Evolutionary conservation across 116 monocot species (phyloP), one percentile per base, ranked within the genome.

Genomic region (Papilionanthe hybrid): DNA sequence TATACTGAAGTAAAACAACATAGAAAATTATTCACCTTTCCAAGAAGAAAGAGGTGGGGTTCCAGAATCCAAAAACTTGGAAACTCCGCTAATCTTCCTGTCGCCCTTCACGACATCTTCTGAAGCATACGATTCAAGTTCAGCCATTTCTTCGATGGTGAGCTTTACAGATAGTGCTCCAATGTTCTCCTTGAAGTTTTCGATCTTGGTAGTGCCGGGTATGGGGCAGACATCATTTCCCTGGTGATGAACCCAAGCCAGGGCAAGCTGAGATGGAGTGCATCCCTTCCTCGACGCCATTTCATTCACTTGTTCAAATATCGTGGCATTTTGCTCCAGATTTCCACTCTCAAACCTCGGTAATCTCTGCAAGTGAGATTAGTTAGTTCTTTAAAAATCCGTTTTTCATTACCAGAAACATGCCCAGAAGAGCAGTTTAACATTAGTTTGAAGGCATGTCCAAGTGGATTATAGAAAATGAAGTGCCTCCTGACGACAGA

Each of bases 151-250:
- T 58, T 89, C 87, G 0, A 81, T 79, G 0, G 89, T 79, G 23
- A 91, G 89, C 29, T 85, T 85, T 17, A 91, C 65, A 0, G 89
- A 87, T 1, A 91, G 72, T 53, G 91, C 91, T 49, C 80, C n/a
- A 28, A 91, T 82, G 50, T 91, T 91, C 77, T 89, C 83, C 30
- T 89, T 87, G 42, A 91, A 83, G 63, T 91, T 91, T 76, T 91
- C 87, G 11, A 91, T 83, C 67, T 89, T 89, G 28, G 86, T 89
- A 5, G 86, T 89, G 25, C 89, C 89, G 1, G 89, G 89, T 60
- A 89, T 89, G 17, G 89, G 89, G 79, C 86, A 86, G 1, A 89
- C 89, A 48, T 89, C 82, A 12, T 32, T 55, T 44, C 91, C 91
- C 37, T 89, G 89, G 55, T 89, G n/a, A n/a, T n/a, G n/a, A n/a